These are phyloP conservation scores for Neofusicoccum ribis DNA, from an alignment of 2,329 filamentous ascomycete species.

Conservation along the genomic window DNA sequence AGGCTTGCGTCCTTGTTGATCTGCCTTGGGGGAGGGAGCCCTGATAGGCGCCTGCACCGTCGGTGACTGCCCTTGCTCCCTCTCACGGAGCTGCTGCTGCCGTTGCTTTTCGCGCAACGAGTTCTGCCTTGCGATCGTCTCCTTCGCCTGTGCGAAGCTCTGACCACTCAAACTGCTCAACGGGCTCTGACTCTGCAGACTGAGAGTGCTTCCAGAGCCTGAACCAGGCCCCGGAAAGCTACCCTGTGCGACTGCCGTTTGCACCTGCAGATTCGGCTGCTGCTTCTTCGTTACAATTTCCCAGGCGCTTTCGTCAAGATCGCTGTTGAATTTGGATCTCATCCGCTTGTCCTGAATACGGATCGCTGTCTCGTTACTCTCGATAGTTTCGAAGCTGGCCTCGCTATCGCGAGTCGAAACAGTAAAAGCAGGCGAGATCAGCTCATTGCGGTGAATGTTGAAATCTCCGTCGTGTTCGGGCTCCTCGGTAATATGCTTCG, in stretches of 20 bases:
- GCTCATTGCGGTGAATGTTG: background rate
- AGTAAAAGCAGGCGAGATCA: background rate
- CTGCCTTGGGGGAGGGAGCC: background rate
- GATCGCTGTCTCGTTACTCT: background rate
- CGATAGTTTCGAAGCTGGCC: background rate
- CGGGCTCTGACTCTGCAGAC: conserved; percentile 17
- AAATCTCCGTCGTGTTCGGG: background rate
- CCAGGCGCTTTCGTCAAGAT: background rate
- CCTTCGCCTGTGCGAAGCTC: conserved; percentile 14
- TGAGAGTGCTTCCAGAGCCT: background rate
- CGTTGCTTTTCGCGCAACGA: background rate
- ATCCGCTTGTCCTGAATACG: background rate
- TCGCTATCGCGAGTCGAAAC: conserved; percentile 2
- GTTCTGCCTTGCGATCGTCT: conserved; percentile 8
- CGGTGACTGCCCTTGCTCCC: background rate
- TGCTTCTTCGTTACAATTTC: conserved; percentile 3
- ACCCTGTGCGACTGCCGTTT: background rate
- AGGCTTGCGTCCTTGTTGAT: conserved; percentile 1
- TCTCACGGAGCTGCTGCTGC: background rate
- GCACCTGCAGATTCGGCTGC: background rate
- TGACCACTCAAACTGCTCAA: conserved; percentile 12
- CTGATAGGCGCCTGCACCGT: background rate
- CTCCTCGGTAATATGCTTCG: background rate
- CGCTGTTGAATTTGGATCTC: background rate
- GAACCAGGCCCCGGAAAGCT: background rate